These are phyloP conservation scores for Chlorella sp. DNA, from an alignment of 139 green algal species.

Conservation along the genomic window DNA sequence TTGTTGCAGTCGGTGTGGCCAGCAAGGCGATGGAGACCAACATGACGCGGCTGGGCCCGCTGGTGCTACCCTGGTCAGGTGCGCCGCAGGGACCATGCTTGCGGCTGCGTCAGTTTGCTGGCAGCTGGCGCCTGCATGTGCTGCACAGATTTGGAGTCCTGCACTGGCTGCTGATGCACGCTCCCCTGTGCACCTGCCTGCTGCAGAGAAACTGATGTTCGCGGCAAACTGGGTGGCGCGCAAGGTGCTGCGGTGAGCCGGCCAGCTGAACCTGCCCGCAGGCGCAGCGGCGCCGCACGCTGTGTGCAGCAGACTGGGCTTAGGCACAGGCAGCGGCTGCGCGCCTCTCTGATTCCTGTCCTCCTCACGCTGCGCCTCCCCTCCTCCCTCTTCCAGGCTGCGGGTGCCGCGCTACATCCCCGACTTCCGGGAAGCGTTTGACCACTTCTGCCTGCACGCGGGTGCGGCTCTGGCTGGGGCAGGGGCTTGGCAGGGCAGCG, in stretches of 20 bases:
- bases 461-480: slow-evolving; percentile 8
- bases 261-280: neutral
- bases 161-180: neutral
- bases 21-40: slow-evolving; percentile 61
- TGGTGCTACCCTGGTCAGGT: slow-evolving; percentile 61
- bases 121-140: no score
- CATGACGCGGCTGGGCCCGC: slow-evolving; percentile 63
- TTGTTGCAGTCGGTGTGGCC: slow-evolving; percentile 38
- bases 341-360: neutral
- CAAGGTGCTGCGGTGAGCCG: slow-evolving; percentile 26
- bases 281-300: no score
- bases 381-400: neutral
- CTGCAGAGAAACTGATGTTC: slow-evolving; percentile 63
- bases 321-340: no score
- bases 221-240: slow-evolving; percentile 56
- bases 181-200: neutral
- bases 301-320: no score
- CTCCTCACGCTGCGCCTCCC: neutral
- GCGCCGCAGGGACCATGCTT: neutral
- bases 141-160: no score
- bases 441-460: slow-evolving; percentile 88
- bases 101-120: no score
- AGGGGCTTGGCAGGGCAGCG: neutral
- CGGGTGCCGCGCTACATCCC: slow-evolving; percentile 74
- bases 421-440: slow-evolving; percentile 83